phyloP scores from a whole-genome alignment of 495 filamentous ascomycete genomes.

The Sordaria brevicollis region DNA sequence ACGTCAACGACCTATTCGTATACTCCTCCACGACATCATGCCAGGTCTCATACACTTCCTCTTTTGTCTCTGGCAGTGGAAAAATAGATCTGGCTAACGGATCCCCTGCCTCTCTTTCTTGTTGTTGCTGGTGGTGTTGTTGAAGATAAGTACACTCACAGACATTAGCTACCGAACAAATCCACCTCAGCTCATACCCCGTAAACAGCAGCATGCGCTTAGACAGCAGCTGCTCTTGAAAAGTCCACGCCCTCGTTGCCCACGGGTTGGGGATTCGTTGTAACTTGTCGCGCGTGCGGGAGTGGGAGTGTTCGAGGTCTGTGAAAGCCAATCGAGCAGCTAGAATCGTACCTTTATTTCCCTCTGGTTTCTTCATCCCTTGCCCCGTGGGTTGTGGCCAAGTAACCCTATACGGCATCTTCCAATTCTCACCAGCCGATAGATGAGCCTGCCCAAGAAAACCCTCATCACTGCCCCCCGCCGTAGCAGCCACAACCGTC shows the following conservation, averaged over 20 bases:
- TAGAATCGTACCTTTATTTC: neutral
- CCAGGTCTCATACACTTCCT: neutral
- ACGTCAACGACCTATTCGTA: constrained; percentile 12
- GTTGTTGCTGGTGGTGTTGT: neutral
- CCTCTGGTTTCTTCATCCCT: neutral
- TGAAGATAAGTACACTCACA: neutral
- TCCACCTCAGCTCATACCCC: neutral
- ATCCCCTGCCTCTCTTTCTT: neutral
- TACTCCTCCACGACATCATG: constrained; percentile 6
- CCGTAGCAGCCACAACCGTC: neutral
- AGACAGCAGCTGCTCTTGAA: constrained; percentile 1
- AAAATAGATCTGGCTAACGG: neutral
- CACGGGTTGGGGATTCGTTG: neutral
- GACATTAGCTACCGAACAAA: neutral
- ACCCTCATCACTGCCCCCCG: neutral
- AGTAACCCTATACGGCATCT: neutral
- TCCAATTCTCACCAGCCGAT: neutral
- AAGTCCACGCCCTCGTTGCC: constrained; percentile 1
- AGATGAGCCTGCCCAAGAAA: neutral
- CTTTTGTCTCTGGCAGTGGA: neutral
- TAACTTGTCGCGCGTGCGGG: neutral
- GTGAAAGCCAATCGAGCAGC: neutral
- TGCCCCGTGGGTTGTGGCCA: neutral
- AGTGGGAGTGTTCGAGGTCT: neutral
- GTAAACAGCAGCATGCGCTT: neutral